A percentile compares a stretch with the other conserved stretches of the same genome.
These are phyloP conservation scores for Cercospora nicotianae DNA, from an alignment of 2,329 filamentous ascomycete genomes.

Conservation along the genomic window DNA sequence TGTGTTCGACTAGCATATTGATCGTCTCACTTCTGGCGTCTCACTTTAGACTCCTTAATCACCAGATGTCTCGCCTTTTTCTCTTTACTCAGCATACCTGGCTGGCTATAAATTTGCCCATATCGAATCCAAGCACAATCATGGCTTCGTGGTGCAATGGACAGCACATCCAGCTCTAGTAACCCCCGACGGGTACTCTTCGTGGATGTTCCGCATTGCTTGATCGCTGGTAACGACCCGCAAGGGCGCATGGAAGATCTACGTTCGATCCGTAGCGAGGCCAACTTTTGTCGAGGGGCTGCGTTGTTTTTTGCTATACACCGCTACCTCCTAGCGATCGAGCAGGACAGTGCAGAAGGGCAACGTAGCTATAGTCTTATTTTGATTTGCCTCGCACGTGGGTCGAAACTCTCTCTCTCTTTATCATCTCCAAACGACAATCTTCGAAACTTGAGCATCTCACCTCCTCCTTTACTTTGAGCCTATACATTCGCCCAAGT, in stretches of 20 bases:
- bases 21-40: not conserved
- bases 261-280: not conserved
- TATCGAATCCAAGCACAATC: not conserved
- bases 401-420: no score
- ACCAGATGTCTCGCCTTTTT: not conserved
- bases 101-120: not conserved
- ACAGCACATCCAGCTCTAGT: not conserved
- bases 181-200: not conserved
- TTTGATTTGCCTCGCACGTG: not conserved
- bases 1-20: not conserved
- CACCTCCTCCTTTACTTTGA: no score
- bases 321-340: not conserved
- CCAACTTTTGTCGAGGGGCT: not conserved
- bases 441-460: no score
- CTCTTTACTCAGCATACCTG: not conserved
- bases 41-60: not conserved
- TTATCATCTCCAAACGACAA: no score
- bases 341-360: not conserved
- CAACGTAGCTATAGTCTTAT: not conserved
- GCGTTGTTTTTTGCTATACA: not conserved
- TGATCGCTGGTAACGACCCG: not conserved
- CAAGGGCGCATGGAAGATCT: not conserved
- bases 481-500: no score
- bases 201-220: not conserved
- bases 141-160: not conserved